These are phyloP conservation scores for Rhinocladiella mackenziei DNA, from an alignment of 2,329 filamentous ascomycete species.

Conservation along the genomic window DNA sequence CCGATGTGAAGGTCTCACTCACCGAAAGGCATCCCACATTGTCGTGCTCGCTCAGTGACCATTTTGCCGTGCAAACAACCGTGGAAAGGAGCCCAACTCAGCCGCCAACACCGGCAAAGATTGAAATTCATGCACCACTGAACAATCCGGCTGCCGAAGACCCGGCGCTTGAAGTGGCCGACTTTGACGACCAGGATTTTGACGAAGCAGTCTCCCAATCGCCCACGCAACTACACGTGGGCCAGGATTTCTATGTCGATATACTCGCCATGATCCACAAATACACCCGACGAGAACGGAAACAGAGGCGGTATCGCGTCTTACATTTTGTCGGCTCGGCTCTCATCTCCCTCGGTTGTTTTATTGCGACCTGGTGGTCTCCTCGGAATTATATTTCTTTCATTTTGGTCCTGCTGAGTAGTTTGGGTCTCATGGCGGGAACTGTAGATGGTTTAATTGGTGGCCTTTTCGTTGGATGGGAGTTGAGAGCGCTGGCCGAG, in stretches of 20 bases:
- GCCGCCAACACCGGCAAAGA: neutral
- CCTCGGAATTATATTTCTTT: slow-evolving; percentile 73
- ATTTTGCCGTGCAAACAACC: slow-evolving; percentile 85
- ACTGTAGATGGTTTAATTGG: slow-evolving; percentile 82
- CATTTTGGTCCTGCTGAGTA: slow-evolving; percentile 72
- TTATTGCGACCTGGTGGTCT: slow-evolving; percentile 82
- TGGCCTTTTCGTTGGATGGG: slow-evolving; percentile 77
- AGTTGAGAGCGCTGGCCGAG: slow-evolving; percentile 77
- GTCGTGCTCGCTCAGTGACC: slow-evolving; percentile 84
- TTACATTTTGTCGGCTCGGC: slow-evolving; percentile 69
- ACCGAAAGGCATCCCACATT: slow-evolving; percentile 74
- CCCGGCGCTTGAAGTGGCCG: slow-evolving; percentile 14
- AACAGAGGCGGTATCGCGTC: slow-evolving; percentile 68
- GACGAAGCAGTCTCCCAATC: slow-evolving; percentile 24
- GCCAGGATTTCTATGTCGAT: slow-evolving; percentile 59
- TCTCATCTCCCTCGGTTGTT: slow-evolving; percentile 65
- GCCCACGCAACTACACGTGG: slow-evolving; percentile 35
- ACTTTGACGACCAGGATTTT: slow-evolving; percentile 23
- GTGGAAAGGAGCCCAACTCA: slow-evolving; percentile 40
- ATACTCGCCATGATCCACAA: slow-evolving; percentile 66
- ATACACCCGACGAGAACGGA: slow-evolving; percentile 67
- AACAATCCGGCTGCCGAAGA: slow-evolving; percentile 8
- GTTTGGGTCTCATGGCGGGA: slow-evolving; percentile 70
- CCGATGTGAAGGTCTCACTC: slow-evolving; percentile 70
- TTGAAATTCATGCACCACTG: slow-evolving; percentile 18